Percentiles rank a stretch among this genome's conserved stretches.
These are phyloP conservation scores for Microcos paniculata DNA, from an alignment of 345 rosid genomes.

Conservation along the genomic window DNA sequence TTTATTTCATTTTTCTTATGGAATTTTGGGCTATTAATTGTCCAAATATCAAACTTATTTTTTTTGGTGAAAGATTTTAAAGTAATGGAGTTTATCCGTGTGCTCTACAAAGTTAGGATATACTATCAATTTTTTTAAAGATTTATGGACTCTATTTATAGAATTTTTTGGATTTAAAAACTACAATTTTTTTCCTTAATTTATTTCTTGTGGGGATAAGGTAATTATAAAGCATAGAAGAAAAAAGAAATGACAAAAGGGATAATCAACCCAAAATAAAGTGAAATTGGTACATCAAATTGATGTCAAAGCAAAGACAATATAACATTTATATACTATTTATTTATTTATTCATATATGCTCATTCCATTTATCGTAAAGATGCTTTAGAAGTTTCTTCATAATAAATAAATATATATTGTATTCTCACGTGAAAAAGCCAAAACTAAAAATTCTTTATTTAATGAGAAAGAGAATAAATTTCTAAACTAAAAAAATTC, in stretches of 20 bases:
- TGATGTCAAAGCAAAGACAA: not conserved
- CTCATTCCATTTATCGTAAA: not conserved
- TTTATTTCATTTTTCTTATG: not conserved
- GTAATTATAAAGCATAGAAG: no score
- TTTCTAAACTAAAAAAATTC: no score
- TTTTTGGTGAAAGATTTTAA: no score
- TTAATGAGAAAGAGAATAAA: no score
- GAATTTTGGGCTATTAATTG: not conserved
- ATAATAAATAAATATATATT: not conserved
- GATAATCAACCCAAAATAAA: not conserved
- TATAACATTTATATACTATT: no score
- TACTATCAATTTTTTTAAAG: no score
- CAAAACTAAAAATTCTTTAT: not conserved
- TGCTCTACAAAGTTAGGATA: no score
- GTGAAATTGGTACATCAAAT: not conserved
- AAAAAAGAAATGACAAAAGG: not conserved
- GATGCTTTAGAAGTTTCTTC: constrained; percentile 8
- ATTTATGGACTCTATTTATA: no score
- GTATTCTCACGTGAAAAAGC: not conserved
- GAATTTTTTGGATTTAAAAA: no score
- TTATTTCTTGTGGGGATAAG: no score
- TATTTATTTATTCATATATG: no score
- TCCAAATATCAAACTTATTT: not conserved
- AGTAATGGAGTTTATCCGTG: no score
- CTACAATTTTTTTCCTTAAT: not conserved